Conservation (phyloP, 345 rosid species). For the Laguncularia racemosa region DNA sequence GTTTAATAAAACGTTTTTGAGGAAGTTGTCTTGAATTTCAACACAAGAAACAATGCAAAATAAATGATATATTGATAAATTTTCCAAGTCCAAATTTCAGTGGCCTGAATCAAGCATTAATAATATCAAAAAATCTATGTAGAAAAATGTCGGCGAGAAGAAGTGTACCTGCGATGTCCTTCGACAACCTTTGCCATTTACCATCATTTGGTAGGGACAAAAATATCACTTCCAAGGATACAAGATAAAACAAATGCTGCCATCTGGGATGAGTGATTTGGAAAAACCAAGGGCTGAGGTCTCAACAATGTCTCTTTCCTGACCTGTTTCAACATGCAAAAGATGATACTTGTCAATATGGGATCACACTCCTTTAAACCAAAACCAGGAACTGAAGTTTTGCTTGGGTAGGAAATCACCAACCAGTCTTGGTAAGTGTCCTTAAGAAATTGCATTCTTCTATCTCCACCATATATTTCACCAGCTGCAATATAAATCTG, state of each 20-base stretch:
- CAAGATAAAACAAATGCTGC: conserved; percentile 41
- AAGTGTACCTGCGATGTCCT: conserved; percentile 38
- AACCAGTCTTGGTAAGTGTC: conserved; percentile 33
- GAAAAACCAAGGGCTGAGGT: conserved; percentile 20
- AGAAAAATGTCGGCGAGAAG: background rate
- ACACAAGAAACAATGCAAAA: no score
- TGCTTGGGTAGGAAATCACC: conserved; percentile 9
- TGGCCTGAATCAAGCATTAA: no score
- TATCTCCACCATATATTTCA: conserved; percentile 41
- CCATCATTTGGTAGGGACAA: conserved; percentile 27
- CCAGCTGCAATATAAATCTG: conserved; percentile 50
- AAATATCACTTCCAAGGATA: conserved; percentile 37
- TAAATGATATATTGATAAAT: no score
- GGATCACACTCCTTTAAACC: background rate
- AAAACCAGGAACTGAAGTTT: conserved; percentile 2
- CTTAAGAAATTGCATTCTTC: conserved; percentile 25
- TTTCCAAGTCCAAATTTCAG: no score
- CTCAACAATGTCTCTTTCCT: conserved; percentile 28
- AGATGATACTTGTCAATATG: background rate
- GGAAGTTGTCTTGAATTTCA: background rate
- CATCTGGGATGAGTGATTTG: conserved; percentile 33
- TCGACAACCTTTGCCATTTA: conserved; percentile 33
- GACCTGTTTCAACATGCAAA: conserved; percentile 29
- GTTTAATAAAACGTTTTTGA: background rate
- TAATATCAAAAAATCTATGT: no score